These are phyloP conservation scores for Thermothelomyces thermophilus DNA, from an alignment of 2,329 filamentous ascomycete genomes.

Conservation along the genomic window DNA sequence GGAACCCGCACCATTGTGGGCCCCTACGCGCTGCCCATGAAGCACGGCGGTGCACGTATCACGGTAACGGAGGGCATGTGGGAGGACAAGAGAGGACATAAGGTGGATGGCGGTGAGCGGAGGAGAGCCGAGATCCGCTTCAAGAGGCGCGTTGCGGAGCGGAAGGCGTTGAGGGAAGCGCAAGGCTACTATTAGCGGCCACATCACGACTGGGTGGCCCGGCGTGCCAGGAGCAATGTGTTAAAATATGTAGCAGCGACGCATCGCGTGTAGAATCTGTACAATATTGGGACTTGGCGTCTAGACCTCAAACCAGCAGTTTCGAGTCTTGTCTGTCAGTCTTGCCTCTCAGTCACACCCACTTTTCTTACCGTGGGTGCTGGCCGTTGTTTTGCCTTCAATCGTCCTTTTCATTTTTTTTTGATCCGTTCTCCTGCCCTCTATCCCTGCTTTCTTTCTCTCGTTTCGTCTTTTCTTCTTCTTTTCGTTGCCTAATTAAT, in stretches of 20 bases:
- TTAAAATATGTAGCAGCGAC: background rate
- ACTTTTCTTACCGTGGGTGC: too few species aligned
- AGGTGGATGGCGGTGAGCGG: conserved; percentile 95
- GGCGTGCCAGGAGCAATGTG: conserved; percentile 3
- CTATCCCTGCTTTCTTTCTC: too few species aligned
- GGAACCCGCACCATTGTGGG: conserved; percentile 66
- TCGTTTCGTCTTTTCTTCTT: too few species aligned
- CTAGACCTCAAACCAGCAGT: background rate
- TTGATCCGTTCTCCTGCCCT: too few species aligned
- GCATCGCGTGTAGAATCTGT: conserved; percentile 22
- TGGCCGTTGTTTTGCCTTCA: too few species aligned
- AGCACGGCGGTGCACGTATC: conserved; percentile 59
- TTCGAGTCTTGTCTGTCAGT: too few species aligned
- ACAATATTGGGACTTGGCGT: conserved; percentile 16
- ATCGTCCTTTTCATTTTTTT: too few species aligned
- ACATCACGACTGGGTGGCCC: background rate
- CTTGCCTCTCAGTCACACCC: too few species aligned
- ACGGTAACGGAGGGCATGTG: conserved; percentile 80
- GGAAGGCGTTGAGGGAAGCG: conserved; percentile 54
- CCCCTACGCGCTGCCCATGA: conserved; percentile 63
- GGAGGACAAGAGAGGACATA: conserved; percentile 79
- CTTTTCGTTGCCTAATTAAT: too few species aligned
- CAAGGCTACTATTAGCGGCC: conserved; percentile 20
- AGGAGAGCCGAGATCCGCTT: conserved; percentile 78
- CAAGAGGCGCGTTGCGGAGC: conserved; percentile 74